These are phyloP conservation scores for Aspergillus awamori DNA, from an alignment of 2,329 filamentous ascomycete genomes.

Conservation along the genomic window DNA sequence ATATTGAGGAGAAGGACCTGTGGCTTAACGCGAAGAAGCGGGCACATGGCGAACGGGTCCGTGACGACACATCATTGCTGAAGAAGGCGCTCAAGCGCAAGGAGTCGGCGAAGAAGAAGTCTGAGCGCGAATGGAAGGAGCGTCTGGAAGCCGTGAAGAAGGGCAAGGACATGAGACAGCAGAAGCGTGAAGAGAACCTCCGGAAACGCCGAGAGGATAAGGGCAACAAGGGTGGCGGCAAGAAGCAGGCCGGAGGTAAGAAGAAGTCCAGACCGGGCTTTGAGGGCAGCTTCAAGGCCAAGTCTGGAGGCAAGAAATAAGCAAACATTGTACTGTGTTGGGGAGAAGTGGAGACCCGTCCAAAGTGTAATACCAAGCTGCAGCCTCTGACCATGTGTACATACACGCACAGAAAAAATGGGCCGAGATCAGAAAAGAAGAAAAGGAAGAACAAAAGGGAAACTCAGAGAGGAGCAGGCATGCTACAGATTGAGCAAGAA, in stretches of 20 bases:
- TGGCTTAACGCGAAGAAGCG: constrained; percentile 91
- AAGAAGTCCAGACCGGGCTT: constrained; percentile 67
- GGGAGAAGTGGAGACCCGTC: neutral
- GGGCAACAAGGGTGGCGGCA: constrained; percentile 55
- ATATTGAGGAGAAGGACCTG: constrained; percentile 88
- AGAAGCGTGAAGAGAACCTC: constrained; percentile 80
- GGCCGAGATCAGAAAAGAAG: neutral
- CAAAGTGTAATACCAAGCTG: constrained; percentile 13
- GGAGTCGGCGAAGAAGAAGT: constrained; percentile 86
- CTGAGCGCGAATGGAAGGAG: constrained; percentile 83
- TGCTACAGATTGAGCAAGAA: constrained; percentile 1
- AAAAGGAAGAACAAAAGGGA: constrained; percentile 12
- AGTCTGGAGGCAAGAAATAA: constrained; percentile 48
- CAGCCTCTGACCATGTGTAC: neutral
- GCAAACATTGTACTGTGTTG: neutral
- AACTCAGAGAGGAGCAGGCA: neutral
- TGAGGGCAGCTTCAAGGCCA: constrained; percentile 69
- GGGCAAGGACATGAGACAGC: constrained; percentile 75
- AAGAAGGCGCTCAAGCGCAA: constrained; percentile 96
- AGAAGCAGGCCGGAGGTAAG: constrained; percentile 44
- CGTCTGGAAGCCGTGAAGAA: constrained; percentile 72
- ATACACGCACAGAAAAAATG: neutral
- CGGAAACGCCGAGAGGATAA: constrained; percentile 75
- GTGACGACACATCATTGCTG: constrained; percentile 80
- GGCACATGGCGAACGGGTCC: constrained; percentile 85